Evolutionary conservation across 352 stramenopile genomes (phyloP), one percentile per base, ranked within the genome.

Genomic region (Phytophthora boehmeriae): DNA sequence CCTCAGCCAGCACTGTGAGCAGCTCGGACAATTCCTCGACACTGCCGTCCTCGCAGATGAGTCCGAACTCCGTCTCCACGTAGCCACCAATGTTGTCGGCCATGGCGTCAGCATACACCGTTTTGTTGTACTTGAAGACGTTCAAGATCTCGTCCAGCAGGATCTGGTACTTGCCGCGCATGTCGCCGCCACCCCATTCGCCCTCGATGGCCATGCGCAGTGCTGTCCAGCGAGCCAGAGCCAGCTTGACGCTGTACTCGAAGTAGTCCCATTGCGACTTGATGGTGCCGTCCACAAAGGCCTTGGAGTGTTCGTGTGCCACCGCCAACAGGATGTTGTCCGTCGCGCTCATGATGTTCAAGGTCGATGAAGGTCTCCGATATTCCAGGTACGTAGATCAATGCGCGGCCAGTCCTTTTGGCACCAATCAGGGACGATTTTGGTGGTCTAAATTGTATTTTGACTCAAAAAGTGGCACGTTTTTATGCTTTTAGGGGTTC

Each of bases 191-290:
- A 54, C 86, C 86, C 86, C 86, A 95, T 56, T 93, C 81, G 59
- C 86, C 86, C 50, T 93, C 86, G 17, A 95, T 71, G 32, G 86
- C 86, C 80, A 95, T 93, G 49, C 86, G 83, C 64, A 95, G 67
- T 63, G 86, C 86, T 34, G 86, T 95, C 86, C 86, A 95, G 19
- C 86, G 83, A 6, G 82, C 72, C 50, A 95, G 49, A 62, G 76
- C 76, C 53, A 94, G 63, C 73, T 92, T 94, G 16, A 90, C 81
- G 52, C 78, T 76, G 63, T 92, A 92, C 67, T 92, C 85, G 54
- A 94, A 94, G 59, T 89, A 89, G 42, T 92, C 83, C 85, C 85
- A 94, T 66, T 73, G 85, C 11, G 69, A 86, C 65, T 89, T 88
- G 59, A 88, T 82, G n/a, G 75, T 75, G 47, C 75, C 74, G 25